Evolutionary conservation across 2,329 filamentous ascomycete species (phyloP), one percentile per base, ranked within the genome.

Genomic region (Monosporascus sp.): DNA sequence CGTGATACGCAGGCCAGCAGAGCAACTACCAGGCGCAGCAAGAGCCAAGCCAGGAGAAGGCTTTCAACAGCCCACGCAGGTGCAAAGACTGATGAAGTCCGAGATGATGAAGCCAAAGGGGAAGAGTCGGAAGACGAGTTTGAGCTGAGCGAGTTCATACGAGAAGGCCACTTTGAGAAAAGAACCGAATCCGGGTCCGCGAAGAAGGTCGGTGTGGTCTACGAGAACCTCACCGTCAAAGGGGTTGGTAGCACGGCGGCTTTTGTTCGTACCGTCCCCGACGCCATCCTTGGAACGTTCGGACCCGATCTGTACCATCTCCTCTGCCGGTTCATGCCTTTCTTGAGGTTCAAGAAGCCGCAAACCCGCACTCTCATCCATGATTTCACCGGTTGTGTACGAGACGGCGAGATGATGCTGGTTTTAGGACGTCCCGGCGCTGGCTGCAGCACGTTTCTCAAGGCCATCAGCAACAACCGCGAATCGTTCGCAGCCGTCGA

Each of bases 141-240:
- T 57, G 80, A 88, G 55, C 75, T 92, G 1, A 80, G 79, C 36
- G 74, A 83, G 14, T 92, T 92, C 64, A 81, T 92, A 70, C 80
- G 82, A 47, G 83, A 89, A 54, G 88, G 88, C 1, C 85, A 88
- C 61, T 85, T 91, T 54, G 89, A 91, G 69, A 89, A 87, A 65
- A 79, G 86, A 14, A 82, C 81, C 2, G 79, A 84, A 31, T 65
- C 70, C 5, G 85, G 83, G 6, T 86, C 88, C 0, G 80, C 85
- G 11, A 94, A 93, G 72, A 88, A 85, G 62, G 82, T 93, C 11
- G 89, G 89, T 2, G 86, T 93, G 1, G 73, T 90, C 1, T 93
- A 86, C 75, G 89, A 86, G 69, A 79, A 89, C 60, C 74, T 93
- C 48, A 90, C 83, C 0, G 89, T 93, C 27, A 85, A 87, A 66